Evolutionary conservation across 1,284 basidiomycete genomes (phyloP), one percentile per base, ranked within the genome.

Genomic region (Macrocybe sp.): DNA sequence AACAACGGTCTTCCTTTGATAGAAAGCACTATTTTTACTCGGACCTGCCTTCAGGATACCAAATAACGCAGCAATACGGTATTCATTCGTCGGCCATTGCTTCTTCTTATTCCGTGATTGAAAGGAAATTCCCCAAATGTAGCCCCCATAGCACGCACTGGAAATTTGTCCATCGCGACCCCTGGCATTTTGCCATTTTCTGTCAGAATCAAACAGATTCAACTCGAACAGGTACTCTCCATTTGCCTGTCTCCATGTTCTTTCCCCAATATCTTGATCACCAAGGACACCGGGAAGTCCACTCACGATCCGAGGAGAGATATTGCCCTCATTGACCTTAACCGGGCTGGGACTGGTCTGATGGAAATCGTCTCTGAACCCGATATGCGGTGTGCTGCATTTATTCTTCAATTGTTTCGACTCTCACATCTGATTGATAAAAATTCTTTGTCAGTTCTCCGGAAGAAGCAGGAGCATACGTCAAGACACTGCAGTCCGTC

Each of bases 1-100:
- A 91, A 57, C 57, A 57, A 0, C 74, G 76, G n/a, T 95, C 90
- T 0, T 76, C 87, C 1, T 97, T 97, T 56, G 96, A 99, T 67
- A 76, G 96, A 56, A 99, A 99, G 64, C 96, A 99, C 64, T 99
- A 99, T 64, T 98, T 98, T 67, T 99, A 99, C 63, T 81, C 92
- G 1, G 96, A 99, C 66, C 78, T 97, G 31, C 93, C 97, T 0
- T 75, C 87, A 2, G 96, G 95, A 0, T 99, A 95, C 66, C 97
- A 99, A 68, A 96, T 98, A 54, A 98, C 96, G 0, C 96, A 98
- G 62, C 89, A 92, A 56, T 97, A 98, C 65, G 64, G 72, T 73
- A 22, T 22, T 22, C 22, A 22, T 22, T 22, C 22, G 22, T 22
- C 22, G 22, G 22, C 35, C 41, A 60, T 55, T 16, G 7, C 3